phyloP scores from a whole-genome alignment of 2,329 filamentous ascomycete species.

The Xylaria sp. region DNA sequence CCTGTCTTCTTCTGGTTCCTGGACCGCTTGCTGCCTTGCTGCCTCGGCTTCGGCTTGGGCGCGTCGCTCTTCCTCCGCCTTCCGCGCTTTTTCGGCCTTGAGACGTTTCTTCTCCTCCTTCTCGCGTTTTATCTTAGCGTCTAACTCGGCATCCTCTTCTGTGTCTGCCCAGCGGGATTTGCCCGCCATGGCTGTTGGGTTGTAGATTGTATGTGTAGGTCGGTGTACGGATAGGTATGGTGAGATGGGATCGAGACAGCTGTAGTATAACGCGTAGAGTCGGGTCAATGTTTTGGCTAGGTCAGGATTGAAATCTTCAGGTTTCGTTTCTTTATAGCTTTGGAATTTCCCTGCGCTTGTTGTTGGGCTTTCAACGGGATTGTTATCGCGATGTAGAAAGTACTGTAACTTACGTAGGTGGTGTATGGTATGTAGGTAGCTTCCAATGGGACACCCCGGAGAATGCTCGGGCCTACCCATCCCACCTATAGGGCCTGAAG shows the following conservation, averaged over 20 bases:
- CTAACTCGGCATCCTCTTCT: conserved; percentile 76
- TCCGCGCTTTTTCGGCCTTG: conserved; percentile 80
- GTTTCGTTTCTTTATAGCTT: not conserved
- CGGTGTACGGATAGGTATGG: not conserved
- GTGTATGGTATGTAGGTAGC: conserved; percentile 6
- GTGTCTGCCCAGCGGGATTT: conserved; percentile 88
- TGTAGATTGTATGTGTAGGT: conserved; percentile 4
- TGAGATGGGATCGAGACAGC: not conserved
- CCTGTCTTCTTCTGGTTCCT: conserved; percentile 35
- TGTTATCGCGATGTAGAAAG: not conserved
- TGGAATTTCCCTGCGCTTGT: not conserved
- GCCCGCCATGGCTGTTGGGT: conserved; percentile 54
- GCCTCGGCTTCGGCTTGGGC: conserved; percentile 40
- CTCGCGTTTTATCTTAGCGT: conserved; percentile 73
- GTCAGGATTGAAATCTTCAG: not conserved
- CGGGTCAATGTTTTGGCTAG: not conserved
- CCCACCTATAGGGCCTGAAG: conserved; percentile 23
- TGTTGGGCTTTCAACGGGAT: not conserved
- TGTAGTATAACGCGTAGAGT: no score
- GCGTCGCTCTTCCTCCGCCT: conserved; percentile 55
- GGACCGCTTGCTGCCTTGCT: conserved; percentile 32
- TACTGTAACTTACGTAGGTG: conserved; percentile 4
- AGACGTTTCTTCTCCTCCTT: conserved; percentile 87
- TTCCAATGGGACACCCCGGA: conserved; percentile 19
- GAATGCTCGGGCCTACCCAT: conserved; percentile 31